These are phyloP conservation scores for Xylaria nigripes DNA, from an alignment of 495 filamentous ascomycete genomes.

Conservation along the genomic window DNA sequence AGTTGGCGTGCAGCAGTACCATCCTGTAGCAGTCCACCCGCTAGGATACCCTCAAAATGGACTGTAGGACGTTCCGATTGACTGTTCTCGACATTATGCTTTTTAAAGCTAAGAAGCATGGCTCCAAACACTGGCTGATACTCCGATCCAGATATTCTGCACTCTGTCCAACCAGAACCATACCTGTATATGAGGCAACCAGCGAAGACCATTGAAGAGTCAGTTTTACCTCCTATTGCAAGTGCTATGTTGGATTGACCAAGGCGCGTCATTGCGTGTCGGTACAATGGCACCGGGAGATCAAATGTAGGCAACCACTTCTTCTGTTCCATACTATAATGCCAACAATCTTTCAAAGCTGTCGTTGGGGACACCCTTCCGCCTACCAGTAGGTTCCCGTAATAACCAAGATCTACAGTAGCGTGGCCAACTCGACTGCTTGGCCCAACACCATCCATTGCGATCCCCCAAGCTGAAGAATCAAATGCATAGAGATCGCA, in stretches of 20 bases:
- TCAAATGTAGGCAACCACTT: slow-evolving; percentile 55
- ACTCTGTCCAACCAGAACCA: slow-evolving; percentile 38
- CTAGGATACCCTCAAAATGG: slow-evolving; percentile 47
- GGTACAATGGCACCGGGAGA: slow-evolving; percentile 58
- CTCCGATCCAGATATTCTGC: slow-evolving; percentile 19
- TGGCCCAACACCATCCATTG: slow-evolving; percentile 29
- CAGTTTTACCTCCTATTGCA: slow-evolving; percentile 63
- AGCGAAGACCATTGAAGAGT: slow-evolving; percentile 43
- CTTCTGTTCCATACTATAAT: slow-evolving; percentile 41
- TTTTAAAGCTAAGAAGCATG: slow-evolving; percentile 23
- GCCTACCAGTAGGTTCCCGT: slow-evolving; percentile 58
- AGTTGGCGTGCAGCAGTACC: slow-evolving; percentile 49
- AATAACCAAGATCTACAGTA: slow-evolving; percentile 48
- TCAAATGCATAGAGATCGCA: slow-evolving; percentile 47
- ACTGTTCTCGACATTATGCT: neutral
- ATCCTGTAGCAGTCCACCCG: slow-evolving; percentile 57
- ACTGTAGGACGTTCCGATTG: neutral
- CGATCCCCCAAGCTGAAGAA: slow-evolving; percentile 20
- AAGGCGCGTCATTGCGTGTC: slow-evolving; percentile 60
- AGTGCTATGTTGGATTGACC: slow-evolving; percentile 41
- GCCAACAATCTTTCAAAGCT: slow-evolving; percentile 64
- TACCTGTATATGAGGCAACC: slow-evolving; percentile 60
- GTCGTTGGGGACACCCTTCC: slow-evolving; percentile 67
- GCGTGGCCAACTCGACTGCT: slow-evolving; percentile 69
- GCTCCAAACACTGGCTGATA: slow-evolving; percentile 57